Evolutionary conservation across 169 alveolate species (phyloP), one percentile per base, ranked within the genome.

Genomic region (Plasmodium adleri): DNA sequence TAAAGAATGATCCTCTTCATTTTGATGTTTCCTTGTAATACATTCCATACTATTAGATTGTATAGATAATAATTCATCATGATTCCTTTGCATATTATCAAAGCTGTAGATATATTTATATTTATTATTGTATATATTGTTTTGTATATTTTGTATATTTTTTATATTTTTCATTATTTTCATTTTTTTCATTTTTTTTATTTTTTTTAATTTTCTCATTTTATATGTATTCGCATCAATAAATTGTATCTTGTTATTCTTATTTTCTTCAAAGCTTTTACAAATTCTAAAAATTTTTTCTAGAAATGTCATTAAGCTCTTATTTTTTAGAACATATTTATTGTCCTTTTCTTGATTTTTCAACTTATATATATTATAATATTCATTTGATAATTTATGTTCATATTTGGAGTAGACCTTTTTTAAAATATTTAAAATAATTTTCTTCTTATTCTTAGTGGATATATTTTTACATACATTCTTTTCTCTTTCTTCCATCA

Each of bases 201-300:
- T 9, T 54, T 64, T 39, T 4, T 0, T 56, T 3, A 20, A 1
- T 12, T 1, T 59, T 49, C 24, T 49, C 22, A 12, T n/a, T 75
- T 47, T 64, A 26, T 52, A n/a, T 1, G 3, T 8, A 22, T 1
- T 10, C 10, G 47, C 59, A 26, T 78, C 78, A 49, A 64, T 58
- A 78, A 78, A 78, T 78, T 64, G 50, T 13, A 78, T 45, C 32
- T 28, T 26, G 64, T 12, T 20, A 9, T 78, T 70, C 47, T 13
- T 58, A 20, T 78, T 78, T 10, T 78, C 67, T 3, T 28, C 47
- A 39, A 39, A 4, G 1, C 9, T 22, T 59, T 64, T 64, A 78
- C 78, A 78, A 15, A 67, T 52, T 52, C 52, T 52, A 78, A 50
- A 78, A 17, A 78, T 24, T 13, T 45, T 43, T 24, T 54, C 50